Evolutionary conservation across 768 basidiomycete genomes (phyloP), one percentile per base, ranked within the genome.

Genomic region (Megacollybia marginata): DNA sequence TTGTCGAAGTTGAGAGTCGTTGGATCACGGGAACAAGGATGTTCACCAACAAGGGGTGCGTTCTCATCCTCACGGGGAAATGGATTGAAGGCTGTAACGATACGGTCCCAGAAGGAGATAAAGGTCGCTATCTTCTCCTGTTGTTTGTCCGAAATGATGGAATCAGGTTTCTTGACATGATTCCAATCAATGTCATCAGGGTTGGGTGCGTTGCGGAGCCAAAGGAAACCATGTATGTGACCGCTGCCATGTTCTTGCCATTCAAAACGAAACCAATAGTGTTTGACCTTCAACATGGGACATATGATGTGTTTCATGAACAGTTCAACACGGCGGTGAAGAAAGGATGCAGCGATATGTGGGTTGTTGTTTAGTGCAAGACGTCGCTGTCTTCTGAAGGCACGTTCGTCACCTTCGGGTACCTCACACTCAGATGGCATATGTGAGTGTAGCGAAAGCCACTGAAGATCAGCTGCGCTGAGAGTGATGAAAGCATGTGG

Each of bases 181-280:
- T 50, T 44, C 43, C 49, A 52, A 35, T 56, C 50, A 23, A 55
- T 49, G 3, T 46, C 32, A 18, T 62, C 59, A 2, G 54, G 47
- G n/a, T 53, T 50, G 7, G 61, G 62, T 11, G 61, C 60, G 51
- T 58, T 53, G 34, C 51, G 46, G 3, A 62, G 11, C 62, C 62
- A 64, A 1, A 64, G 46, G 46, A 64, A 64, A 9, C 60, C 60
- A 52, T 62, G 61, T 10, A 62, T 44, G 51, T 62, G 60, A 33
- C 58, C 52, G 42, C 60, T 60, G 0, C 59, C 59, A 31, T 54
- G 52, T 23, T 53, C 51, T 46, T 55, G 59, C 57, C 57, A 60
- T 44, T 60, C 57, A 49, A 54, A 58, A 19, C 55, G 48, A 48
- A 50, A 60, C 61, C 59, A 62, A 20, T 42, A 58, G 38, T 60